Percentiles rank a stretch among this genome's conserved stretches.
Evolutionary conservation across 148 eudicot genomes (phyloP).

Genomic region (Bassia scoparia): DNA sequence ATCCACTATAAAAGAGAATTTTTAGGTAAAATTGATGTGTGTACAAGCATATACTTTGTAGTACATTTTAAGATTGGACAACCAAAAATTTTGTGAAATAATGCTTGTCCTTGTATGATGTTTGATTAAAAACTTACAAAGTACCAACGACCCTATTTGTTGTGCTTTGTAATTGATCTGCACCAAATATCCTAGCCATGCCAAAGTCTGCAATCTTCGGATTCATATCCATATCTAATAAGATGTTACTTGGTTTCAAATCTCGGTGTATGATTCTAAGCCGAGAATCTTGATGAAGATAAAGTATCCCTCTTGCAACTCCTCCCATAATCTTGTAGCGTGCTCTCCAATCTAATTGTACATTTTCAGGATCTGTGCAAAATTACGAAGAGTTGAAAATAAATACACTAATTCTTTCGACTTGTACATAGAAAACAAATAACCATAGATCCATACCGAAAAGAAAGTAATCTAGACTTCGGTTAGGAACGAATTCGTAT

Average conservation of each 20-base stretch:
- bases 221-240: conserved; percentile 32
- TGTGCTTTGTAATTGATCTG: conserved; percentile 20
- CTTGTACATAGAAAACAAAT: no score
- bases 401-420: no score
- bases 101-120: no score
- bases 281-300: conserved; percentile 35
- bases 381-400: no score
- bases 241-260: conserved; percentile 32
- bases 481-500: neutral
- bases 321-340: conserved; percentile 31
- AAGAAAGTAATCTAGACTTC: neutral
- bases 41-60: no score
- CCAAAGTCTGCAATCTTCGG: conserved; percentile 39
- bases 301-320: conserved; percentile 32
- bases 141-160: conserved; percentile 34
- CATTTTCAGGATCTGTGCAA: conserved; percentile 17
- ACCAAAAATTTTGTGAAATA: no score
- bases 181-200: conserved; percentile 34
- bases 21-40: neutral
- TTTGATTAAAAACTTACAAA: conserved; percentile 7
- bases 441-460: neutral
- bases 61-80: no score
- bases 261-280: conserved; percentile 32
- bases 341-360: conserved; percentile 21
- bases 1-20: conserved; percentile 25